Conservation (phyloP, 169 alveolate genomes). For the Cyclospora cayetanensis region DNA sequence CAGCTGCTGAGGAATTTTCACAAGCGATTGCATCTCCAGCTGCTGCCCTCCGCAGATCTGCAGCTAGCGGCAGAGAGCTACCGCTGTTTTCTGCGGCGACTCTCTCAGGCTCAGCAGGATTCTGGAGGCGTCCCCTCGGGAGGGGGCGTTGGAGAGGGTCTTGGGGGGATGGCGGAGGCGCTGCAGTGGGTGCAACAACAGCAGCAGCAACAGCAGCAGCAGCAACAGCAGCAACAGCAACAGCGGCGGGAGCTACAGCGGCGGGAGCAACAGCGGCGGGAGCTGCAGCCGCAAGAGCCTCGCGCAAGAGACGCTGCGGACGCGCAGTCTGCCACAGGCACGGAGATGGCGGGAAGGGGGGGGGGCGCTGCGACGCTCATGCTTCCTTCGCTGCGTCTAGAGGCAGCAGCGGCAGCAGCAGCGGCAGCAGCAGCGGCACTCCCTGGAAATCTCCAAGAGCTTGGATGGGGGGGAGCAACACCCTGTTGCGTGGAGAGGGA, state of each 20-base stretch:
- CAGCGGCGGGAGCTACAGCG: neutral
- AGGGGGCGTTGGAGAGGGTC: no score
- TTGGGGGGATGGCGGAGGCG: neutral
- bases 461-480: neutral
- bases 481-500: no score
- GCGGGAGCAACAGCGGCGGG: no score
- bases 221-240: conserved; percentile 5
- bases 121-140: no score
- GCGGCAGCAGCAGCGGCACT: neutral
- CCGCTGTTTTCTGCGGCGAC: no score
- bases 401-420: neutral
- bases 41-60: conserved; percentile 23
- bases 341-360: no score
- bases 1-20: conserved; percentile 10
- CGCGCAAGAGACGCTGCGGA: no score
- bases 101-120: no score
- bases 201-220: conserved; percentile 50
- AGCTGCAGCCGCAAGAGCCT: no score
- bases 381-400: neutral
- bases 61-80: no score
- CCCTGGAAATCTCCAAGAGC: neutral
- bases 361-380: neutral
- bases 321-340: no score
- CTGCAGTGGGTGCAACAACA: neutral
- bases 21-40: neutral